Base-by-base conservation (phyloP, 257 asterid species). In the Nicotiana undulata region DNA sequence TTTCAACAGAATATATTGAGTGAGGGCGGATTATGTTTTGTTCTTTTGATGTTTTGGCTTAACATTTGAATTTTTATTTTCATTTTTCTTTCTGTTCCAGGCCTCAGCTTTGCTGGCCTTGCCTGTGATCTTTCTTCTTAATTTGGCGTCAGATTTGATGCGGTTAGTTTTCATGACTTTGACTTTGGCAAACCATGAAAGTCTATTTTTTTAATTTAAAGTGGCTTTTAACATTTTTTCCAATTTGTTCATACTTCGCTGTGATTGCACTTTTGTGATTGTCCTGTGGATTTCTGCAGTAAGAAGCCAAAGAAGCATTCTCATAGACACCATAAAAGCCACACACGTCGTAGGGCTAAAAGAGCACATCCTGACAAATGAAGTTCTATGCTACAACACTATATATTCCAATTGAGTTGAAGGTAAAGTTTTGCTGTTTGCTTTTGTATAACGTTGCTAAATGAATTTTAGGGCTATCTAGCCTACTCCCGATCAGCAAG, bases 281-380 rank as follows among this genome's bases (percentile, higher is more conserved):
- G 8, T 59, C 63, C 75, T 59, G 34, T 10, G 15, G 18, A 11
- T 37, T 59, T 81, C 61, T 68, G 78, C 89, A 85, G 90, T 28
- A 81, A 78, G 77, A 86, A 80, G 72, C 91, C 85, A 60, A 87
- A 82, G 85, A 88, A 79, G 79, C 90, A 52, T 11, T 44, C 76
- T 13, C 88, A 59, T 2, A 82, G 55, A 70, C 83, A 84, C 79
- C 85, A 65, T 55, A 79, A 84, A 77, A 63, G 77, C 81, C 90
- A 85, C 70, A 75, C 85, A 17, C 88, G 85, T 65, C 87, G 84
- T 61, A 82, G 84, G 80, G 75, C 77, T 28, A 88, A 81, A 80
- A 82, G 87, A 66, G 79, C 10, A 5, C 85, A 88, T 78, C 29
- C 81, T 64, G 84, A 81, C 55, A 82, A 81, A 52, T 79, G 85